phyloP scores from a whole-genome alignment of 371 early-diverging fungal species.

The Rhizomucor pusillus region DNA sequence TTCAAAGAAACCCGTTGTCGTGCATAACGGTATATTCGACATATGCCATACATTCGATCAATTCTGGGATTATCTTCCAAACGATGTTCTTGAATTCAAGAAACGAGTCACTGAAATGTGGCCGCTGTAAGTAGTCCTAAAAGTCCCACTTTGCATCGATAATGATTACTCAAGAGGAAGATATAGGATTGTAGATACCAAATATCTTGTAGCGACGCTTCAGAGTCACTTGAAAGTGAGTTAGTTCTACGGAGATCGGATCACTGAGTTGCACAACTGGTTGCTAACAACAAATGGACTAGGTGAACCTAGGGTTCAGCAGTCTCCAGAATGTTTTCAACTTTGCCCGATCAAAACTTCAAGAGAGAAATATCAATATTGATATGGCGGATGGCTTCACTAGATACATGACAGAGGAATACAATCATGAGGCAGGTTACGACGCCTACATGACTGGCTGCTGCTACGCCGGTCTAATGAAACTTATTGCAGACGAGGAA shows the following conservation, averaged over 20 bases:
- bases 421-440: constrained; percentile 87
- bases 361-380: too few species aligned
- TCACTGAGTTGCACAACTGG: background rate
- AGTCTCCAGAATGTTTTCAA: too few species aligned
- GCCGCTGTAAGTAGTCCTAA: constrained; percentile 34
- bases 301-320: too few species aligned
- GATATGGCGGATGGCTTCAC: constrained; percentile 35
- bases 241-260: background rate
- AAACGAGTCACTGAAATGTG: constrained; percentile 41
- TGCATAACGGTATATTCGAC: constrained; percentile 83
- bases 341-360: too few species aligned
- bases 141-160: too few species aligned
- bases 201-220: constrained; percentile 42
- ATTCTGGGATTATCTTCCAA: constrained; percentile 71
- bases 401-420: constrained; percentile 25
- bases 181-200: constrained; percentile 62
- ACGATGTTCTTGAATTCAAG: constrained; percentile 61
- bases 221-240: constrained; percentile 20
- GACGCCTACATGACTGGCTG: constrained; percentile 89
- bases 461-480: constrained; percentile 57
- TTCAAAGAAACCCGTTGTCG: constrained; percentile 72
- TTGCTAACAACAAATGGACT: background rate
- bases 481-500: constrained; percentile 43
- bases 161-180: too few species aligned
- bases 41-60: constrained; percentile 73